Evolutionary conservation across 148 eudicot species (phyloP).

Genomic region (Rhododendron kiyosumense): DNA sequence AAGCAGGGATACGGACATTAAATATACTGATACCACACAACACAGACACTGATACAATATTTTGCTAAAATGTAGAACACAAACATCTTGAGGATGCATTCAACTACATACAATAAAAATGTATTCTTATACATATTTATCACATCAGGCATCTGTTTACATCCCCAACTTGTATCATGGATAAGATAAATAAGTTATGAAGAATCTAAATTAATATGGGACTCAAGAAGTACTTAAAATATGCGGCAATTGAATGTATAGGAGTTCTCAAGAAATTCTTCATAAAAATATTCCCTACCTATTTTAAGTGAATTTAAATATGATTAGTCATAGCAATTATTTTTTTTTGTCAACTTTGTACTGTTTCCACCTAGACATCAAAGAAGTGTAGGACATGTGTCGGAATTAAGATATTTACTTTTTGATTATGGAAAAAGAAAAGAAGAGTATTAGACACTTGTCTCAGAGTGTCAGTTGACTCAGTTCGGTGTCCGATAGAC

Average conservation of each 20-base stretch:
- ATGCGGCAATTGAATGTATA: background rate
- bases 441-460: background rate
- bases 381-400: background rate
- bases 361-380: background rate
- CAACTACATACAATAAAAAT: background rate
- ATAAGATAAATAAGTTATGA: background rate
- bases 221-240: background rate
- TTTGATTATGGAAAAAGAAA: background rate
- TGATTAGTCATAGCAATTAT: background rate
- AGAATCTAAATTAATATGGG: background rate
- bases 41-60: background rate
- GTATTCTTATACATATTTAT: background rate
- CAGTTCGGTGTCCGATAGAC: background rate
- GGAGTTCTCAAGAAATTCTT: background rate
- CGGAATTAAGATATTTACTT: background rate
- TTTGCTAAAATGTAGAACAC: background rate
- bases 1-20: too few species aligned
- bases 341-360: background rate
- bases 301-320: background rate
- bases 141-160: background rate
- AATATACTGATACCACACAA: background rate
- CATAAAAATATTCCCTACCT: background rate
- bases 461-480: background rate
- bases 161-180: background rate
- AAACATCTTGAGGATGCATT: background rate